Evolutionary conservation across 768 basidiomycete species (phyloP), one percentile per base, ranked within the genome.

Genomic region (Rhizopogon vesiculosus): DNA sequence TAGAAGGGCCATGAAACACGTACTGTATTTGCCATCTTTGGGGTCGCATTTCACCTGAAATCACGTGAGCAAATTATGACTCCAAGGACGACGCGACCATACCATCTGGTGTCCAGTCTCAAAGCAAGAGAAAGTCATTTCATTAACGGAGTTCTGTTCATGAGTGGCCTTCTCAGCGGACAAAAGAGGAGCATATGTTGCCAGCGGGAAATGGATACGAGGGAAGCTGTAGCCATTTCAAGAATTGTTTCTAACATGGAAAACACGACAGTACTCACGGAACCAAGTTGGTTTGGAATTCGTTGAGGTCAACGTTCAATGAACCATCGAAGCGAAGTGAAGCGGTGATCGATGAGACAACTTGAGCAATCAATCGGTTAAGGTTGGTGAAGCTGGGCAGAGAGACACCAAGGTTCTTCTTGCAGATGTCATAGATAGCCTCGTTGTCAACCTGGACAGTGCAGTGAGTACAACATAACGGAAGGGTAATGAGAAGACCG

Each of bases 361-460:
- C 97, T 69, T 98, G 97, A 13, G 97, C 95, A 66, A 98, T 98
- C 63, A 99, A 78, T 55, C 97, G 79, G 77, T 99, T 98, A 59
- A 98, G 74, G 80, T 99, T 98, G 66, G 81, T 79, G 79, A 96
- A 93, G 66, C 92, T 89, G 15, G 97, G 97, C 35, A 82, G 88
- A 28, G 79, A 66, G 62, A 98, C 89, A 62, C 83, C 84, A 56
- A 98, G 80, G 70, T 89, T 94, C 75, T 89, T 87, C 81, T 97
- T 95, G 91, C 96, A 98, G 69, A 98, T 98, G 70, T 98, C 95
- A 74, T 96, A 98, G 69, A 98, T 98, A 52, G 95, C 97, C 74
- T 99, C 95, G 70, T 99, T 99, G 70, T 99, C 97, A 59, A 99
- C 91, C 90, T 92, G 58, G 38, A 59, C 42, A 43, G 38, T 45